phyloP scores from a whole-genome alignment of 1,284 basidiomycete species.

The Cutaneotrichosporon sp. region DNA sequence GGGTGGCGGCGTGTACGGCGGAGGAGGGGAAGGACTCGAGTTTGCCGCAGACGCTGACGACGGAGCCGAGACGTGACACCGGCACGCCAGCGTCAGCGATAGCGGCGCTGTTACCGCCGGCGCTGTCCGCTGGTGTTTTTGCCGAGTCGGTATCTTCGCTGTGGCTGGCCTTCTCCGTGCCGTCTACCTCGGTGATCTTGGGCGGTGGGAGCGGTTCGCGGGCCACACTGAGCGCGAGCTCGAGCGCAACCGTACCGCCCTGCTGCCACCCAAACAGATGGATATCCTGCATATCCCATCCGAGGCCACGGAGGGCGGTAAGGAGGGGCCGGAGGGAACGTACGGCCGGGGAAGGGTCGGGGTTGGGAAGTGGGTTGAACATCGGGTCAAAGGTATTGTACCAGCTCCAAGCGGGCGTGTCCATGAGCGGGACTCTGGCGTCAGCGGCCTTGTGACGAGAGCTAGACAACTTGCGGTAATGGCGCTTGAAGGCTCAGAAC shows the following conservation, averaged over 20 bases:
- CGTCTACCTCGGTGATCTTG: background rate
- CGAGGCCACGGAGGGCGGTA: slow-evolving; percentile 53
- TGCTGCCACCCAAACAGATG: slow-evolving; percentile 88
- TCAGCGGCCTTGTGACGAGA: too few species aligned
- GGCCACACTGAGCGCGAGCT: slow-evolving; percentile 54
- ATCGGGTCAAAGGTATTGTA: slow-evolving; percentile 74
- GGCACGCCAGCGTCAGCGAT: too few species aligned
- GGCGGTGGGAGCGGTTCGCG: background rate
- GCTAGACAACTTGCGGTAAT: slow-evolving; percentile 57
- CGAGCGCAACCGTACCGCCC: slow-evolving; percentile 72
- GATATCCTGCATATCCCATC: slow-evolving; percentile 63
- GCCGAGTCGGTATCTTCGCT: background rate
- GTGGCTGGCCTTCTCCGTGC: too few species aligned
- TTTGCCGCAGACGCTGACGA: slow-evolving; percentile 62
- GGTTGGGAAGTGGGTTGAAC: slow-evolving; percentile 69
- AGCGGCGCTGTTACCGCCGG: background rate
- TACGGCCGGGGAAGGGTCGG: slow-evolving; percentile 59
- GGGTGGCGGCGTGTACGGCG: slow-evolving; percentile 54
- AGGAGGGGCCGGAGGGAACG: slow-evolving; percentile 53
- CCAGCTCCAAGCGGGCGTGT: slow-evolving; percentile 75
- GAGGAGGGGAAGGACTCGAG: slow-evolving; percentile 69
- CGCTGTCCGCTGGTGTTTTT: background rate
- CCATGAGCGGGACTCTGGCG: slow-evolving; percentile 69
- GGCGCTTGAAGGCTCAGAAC: slow-evolving; percentile 72
- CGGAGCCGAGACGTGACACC: slow-evolving; percentile 3